Conservation (phyloP, 2,329 filamentous ascomycete genomes). For the Scytalidium lignicola region DNA sequence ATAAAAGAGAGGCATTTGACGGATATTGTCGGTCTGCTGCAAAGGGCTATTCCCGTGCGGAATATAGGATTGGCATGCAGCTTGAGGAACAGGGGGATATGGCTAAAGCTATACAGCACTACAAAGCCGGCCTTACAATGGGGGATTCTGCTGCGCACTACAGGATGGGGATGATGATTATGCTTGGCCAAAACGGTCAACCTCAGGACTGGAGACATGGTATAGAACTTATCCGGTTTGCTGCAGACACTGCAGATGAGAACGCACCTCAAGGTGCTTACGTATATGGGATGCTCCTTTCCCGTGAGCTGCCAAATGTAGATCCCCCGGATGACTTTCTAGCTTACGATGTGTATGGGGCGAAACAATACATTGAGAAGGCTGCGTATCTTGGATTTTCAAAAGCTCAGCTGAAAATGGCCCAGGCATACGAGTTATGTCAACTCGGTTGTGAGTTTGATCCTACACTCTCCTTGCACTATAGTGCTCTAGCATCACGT, state of each 20-base stretch:
- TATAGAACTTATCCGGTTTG: constrained; percentile 74
- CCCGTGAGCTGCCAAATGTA: constrained; percentile 87
- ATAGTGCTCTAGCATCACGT: constrained; percentile 86
- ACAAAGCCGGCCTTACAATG: constrained; percentile 71
- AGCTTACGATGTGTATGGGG: constrained; percentile 64
- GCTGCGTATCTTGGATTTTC: constrained; percentile 93
- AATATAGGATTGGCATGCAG: constrained; percentile 98
- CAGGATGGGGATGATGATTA: constrained; percentile 93
- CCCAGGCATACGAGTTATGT: constrained; percentile 89
- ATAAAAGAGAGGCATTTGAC: constrained; percentile 90
- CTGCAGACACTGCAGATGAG: constrained; percentile 85
- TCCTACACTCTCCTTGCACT: constrained; percentile 86
- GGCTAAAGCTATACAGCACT: constrained; percentile 85
- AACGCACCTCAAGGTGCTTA: constrained; percentile 96
- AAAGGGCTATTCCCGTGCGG: constrained; percentile 78
- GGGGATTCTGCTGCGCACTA: constrained; percentile 84
- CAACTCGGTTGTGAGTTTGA: constrained; percentile 93
- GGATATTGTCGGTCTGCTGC: constrained; percentile 84
- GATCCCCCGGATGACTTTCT: constrained; percentile 68
- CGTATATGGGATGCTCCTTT: constrained; percentile 90
- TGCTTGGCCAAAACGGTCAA: constrained; percentile 90
- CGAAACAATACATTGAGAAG: constrained; percentile 90
- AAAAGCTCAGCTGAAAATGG: constrained; percentile 97
- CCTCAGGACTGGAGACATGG: constrained; percentile 73
- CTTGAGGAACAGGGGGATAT: constrained; percentile 94